Percentiles rank a stretch among this genome's conserved stretches.
Conservation (phyloP, 257 asterid species). For the Nicotiana knightiana region DNA sequence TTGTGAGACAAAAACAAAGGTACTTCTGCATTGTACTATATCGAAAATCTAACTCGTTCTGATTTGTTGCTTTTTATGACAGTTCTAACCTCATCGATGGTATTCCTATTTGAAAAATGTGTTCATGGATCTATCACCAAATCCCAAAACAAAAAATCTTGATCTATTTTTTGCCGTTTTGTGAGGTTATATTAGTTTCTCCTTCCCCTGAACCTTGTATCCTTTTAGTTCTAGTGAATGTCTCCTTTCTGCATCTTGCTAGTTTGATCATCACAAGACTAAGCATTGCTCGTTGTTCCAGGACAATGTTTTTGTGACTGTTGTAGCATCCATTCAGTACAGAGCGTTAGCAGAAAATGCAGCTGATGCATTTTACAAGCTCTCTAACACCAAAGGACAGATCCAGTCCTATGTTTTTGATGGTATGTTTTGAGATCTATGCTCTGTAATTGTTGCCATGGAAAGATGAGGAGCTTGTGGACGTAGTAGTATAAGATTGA, state of each 20-base stretch:
- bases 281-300: constrained; percentile 9
- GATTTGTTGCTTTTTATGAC: not conserved
- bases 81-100: not conserved
- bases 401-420: constrained; percentile 37
- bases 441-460: not conserved
- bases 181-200: not conserved
- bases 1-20: constrained; percentile 42
- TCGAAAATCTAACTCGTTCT: not conserved
- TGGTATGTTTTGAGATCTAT: constrained; percentile 18
- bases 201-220: not conserved
- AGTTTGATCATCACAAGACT: not conserved
- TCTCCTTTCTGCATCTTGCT: not conserved
- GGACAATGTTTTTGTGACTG: constrained; percentile 42
- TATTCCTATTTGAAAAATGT: not conserved
- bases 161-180: not conserved
- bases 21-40: not conserved
- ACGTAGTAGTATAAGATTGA: not conserved
- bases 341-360: constrained; percentile 30
- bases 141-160: not conserved
- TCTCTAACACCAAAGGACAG: constrained; percentile 30
- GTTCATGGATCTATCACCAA: not conserved
- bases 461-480: constrained; percentile 1
- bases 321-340: constrained; percentile 41
- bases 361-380: constrained; percentile 35
- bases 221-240: not conserved